Evolutionary conservation across 768 basidiomycete species (phyloP).

Genomic region (Lentinula aciculospora): DNA sequence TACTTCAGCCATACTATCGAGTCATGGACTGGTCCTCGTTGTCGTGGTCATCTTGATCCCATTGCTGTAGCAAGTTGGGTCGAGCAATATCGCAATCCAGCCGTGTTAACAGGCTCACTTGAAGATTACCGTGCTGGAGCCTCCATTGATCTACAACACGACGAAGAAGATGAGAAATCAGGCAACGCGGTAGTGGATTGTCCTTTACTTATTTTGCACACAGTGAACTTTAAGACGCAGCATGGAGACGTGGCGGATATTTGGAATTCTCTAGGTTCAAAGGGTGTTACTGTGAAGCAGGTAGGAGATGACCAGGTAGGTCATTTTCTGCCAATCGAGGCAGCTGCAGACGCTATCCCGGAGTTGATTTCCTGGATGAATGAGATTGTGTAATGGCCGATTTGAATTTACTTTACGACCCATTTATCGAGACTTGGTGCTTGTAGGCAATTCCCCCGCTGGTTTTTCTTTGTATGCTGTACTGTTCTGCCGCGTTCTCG

Average conservation of each 20-base stretch:
- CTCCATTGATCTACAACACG: constrained; percentile 9
- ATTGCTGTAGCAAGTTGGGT: constrained; percentile 7
- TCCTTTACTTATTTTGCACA: neutral
- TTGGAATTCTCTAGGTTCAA: neutral
- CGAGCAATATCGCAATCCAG: constrained; percentile 7
- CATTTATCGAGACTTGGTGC: no score
- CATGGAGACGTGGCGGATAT: neutral
- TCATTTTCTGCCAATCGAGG: constrained; percentile 7
- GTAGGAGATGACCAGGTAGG: constrained; percentile 8
- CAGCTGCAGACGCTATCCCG: neutral
- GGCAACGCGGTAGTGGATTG: constrained; percentile 5
- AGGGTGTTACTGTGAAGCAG: neutral
- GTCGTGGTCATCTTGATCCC: neutral
- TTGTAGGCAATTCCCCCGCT: no score
- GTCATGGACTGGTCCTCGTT: constrained; percentile 2
- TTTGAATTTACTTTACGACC: neutral
- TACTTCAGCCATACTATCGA: constrained; percentile 5
- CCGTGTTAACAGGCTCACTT: constrained; percentile 4
- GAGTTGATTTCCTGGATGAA: constrained; percentile 17
- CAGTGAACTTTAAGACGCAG: neutral
- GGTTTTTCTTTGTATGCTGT: no score
- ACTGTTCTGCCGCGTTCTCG: no score
- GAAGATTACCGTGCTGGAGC: constrained; percentile 10
- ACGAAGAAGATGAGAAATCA: neutral
- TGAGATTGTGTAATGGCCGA: neutral